Base-by-base conservation (phyloP, 2,329 filamentous ascomycete genomes). In the Aspergillus costaricaensis region DNA sequence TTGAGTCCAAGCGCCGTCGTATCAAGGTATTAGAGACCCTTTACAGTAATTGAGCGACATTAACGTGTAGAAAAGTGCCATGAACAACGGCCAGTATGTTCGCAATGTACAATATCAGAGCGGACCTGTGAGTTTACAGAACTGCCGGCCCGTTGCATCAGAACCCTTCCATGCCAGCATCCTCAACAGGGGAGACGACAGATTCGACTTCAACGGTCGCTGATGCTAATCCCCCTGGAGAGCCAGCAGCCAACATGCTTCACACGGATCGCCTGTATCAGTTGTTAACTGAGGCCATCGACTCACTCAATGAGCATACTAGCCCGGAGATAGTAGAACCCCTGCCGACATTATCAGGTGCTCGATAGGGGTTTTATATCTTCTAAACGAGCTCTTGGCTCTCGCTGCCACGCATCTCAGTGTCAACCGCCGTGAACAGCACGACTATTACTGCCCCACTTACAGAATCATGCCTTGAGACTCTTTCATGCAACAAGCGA, bases 371-470 rank as follows among this genome's bases (percentile, higher is more conserved):
- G 65, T 54, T 3, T 81, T 79, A 1, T 83, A 79, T 57, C 75
- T 82, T 5, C 76, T 83, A 63, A 79, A 83, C 57, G 74, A 82
- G 62, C 56, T 82, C 4, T 74, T 83, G 9, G 81, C 80, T 38
- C 64, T 81, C 47, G 72, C 79, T 4, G 80, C 81, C 5, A 69
- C 79, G 3, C 79, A 83, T 58, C 65, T 79, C 8, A 75, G 74
- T 57, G 72, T 70, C 5, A 61, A 74, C 4, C n/a, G 67, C 72
- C 39, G 70, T 72, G 58, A 81, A 77, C 64, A 80, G 76, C 66
- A 61, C 56, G 43, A 57, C 25, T 44, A 69, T 61, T 70, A 70
- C 48, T 52, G 63, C 57, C 68, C 1, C 78, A 80, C 44, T 72
- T 83, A 6, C 66, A 68, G 47, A 68, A 52, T 4, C 57, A 67